Conservation (phyloP, 2,329 filamentous ascomycete genomes). For the Penicillium palitans region DNA sequence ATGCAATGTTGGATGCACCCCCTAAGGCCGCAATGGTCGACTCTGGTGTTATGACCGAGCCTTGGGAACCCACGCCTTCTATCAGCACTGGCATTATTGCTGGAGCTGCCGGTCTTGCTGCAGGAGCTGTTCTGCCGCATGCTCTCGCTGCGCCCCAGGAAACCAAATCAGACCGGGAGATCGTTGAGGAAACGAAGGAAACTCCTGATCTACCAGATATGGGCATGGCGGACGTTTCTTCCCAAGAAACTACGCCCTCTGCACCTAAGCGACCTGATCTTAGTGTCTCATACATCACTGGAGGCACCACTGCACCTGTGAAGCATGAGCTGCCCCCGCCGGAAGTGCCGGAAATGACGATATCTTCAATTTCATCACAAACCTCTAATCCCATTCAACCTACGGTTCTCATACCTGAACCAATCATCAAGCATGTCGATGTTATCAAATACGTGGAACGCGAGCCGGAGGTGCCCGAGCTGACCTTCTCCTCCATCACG, state of each 20-base stretch:
- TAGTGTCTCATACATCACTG: constrained; percentile 34
- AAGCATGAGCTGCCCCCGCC: constrained; percentile 19
- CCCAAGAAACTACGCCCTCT: constrained; percentile 39
- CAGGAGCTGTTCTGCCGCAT: constrained; percentile 19
- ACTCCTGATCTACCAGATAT: constrained; percentile 27
- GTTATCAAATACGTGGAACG: constrained; percentile 13
- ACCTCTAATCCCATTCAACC: constrained; percentile 24
- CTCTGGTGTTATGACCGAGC: constrained; percentile 63
- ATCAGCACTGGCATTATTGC: constrained; percentile 4
- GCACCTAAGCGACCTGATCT: constrained; percentile 45
- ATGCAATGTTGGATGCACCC: constrained; percentile 25
- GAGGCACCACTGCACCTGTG: constrained; percentile 33
- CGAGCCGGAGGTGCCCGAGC: constrained; percentile 21
- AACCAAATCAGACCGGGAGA: constrained; percentile 18
- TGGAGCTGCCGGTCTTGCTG: constrained; percentile 23
- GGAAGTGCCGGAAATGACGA: constrained; percentile 23
- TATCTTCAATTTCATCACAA: constrained; percentile 40
- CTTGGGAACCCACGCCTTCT: constrained; percentile 47
- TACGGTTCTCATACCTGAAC: constrained; percentile 15
- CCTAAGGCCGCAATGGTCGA: constrained; percentile 55
- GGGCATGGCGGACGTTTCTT: constrained; percentile 35
- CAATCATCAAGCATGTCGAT: constrained; percentile 13
- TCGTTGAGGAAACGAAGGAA: constrained; percentile 18
- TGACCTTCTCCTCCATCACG: constrained; percentile 32
- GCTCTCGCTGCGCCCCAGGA: constrained; percentile 23